Percentiles rank a stretch among this genome's conserved stretches.
phyloP scores from a whole-genome alignment of 2,329 filamentous ascomycete genomes.

The Cercospora brassicicola region DNA sequence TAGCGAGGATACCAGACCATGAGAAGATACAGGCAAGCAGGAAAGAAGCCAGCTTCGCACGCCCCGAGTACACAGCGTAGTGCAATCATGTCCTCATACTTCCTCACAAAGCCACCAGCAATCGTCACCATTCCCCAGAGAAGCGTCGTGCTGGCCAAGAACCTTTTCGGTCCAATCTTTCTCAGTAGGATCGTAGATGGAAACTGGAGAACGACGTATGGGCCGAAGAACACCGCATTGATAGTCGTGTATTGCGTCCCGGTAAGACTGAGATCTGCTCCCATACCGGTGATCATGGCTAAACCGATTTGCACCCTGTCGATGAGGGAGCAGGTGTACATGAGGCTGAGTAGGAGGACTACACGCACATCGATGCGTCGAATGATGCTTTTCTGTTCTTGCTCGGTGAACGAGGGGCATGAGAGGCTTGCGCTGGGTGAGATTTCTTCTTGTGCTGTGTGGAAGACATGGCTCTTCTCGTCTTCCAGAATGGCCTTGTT shows the following conservation, averaged over 20 bases:
- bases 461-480: neutral
- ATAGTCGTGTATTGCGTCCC: slow-evolving; percentile 36
- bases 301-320: slow-evolving; percentile 31
- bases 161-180: slow-evolving; percentile 32
- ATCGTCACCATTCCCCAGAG: slow-evolving; percentile 7
- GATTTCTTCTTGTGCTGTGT: neutral
- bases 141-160: slow-evolving; percentile 23
- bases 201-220: slow-evolving; percentile 44
- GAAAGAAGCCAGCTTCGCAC: slow-evolving; percentile 30
- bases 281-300: slow-evolving; percentile 32
- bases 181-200: slow-evolving; percentile 37
- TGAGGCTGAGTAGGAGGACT: slow-evolving; percentile 7
- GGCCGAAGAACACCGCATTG: slow-evolving; percentile 41
- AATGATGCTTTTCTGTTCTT: slow-evolving; percentile 12
- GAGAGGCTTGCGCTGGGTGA: neutral
- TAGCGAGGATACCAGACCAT: slow-evolving; percentile 50
- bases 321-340: slow-evolving; percentile 13
- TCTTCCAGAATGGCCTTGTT: neutral
- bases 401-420: slow-evolving; percentile 1
- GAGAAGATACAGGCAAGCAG: slow-evolving; percentile 43
- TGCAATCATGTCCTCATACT: slow-evolving; percentile 31
- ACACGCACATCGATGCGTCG: slow-evolving; percentile 16
- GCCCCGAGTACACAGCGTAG: slow-evolving; percentile 32
- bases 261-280: slow-evolving; percentile 20
- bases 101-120: slow-evolving; percentile 32